phyloP scores from a whole-genome alignment of 208 protist species.

The Acanthamoeba healyi region DNA sequence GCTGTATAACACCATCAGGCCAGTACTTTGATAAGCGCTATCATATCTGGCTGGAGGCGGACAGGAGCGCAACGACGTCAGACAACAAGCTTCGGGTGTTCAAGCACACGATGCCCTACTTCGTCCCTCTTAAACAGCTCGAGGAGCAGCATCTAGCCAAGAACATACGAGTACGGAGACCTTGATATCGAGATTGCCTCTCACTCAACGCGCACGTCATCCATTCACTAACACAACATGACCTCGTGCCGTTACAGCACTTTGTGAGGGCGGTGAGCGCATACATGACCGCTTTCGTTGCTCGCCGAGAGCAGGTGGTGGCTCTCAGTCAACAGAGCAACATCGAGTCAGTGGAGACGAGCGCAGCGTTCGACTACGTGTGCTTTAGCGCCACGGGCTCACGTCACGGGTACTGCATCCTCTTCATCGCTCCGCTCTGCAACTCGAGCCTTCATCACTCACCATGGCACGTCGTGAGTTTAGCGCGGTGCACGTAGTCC shows the following conservation, averaged over 20 bases:
- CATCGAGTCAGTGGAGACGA: background rate
- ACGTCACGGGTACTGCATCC: background rate
- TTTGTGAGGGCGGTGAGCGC: background rate
- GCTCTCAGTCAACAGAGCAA: background rate
- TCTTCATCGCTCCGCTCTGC: background rate
- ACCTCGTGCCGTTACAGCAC: background rate
- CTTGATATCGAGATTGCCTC: no score
- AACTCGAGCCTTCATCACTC: no score
- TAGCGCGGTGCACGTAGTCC: background rate
- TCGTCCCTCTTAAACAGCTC: background rate
- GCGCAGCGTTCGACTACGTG: background rate
- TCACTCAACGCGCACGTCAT: no score
- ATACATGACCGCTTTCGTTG: background rate
- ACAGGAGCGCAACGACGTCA: background rate
- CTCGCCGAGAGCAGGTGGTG: background rate
- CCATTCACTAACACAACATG: no score
- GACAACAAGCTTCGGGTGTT: background rate
- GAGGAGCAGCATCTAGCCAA: background rate
- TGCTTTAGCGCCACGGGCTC: background rate
- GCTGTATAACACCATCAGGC: background rate
- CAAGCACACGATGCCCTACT: slow-evolving; percentile 4
- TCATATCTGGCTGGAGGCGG: slow-evolving; percentile 4
- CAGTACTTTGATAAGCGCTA: slow-evolving; percentile 19
- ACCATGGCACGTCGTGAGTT: no score
- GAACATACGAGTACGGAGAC: background rate